Base-by-base conservation (phyloP, 208 protist species). In the Crithidia brevicula region DNA sequence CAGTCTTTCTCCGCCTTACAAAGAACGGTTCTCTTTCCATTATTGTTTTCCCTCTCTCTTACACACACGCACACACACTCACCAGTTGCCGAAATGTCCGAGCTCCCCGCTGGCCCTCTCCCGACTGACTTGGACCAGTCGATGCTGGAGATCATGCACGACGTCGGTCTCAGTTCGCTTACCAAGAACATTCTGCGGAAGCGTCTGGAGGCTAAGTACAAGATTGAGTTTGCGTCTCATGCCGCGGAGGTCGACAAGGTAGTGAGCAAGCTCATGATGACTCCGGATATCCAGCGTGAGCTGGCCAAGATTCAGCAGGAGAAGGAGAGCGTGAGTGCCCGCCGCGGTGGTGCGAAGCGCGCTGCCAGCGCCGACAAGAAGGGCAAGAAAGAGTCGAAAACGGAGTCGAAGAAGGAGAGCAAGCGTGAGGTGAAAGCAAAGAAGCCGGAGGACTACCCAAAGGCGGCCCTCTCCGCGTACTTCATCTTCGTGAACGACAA, bases 371-470 rank as follows among this genome's bases (percentile, higher is more conserved):
- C 63, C 50, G 36, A 63, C 46, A 78, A 65, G 53, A 79, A 73
- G 20, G 18, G 58, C 7, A 73, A 63, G 50, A 78, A 65, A 49
- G 75, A 70, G 45, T 43, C 60, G 20, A 56, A 73, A 31, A 40
- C 56, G 18, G 64, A 79, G 52, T 6, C 18, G 30, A 68, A 83
- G 53, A 85, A 85, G 77, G 68, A 71, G 51, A 49, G 9, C 6
- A 89, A 87, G 74, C 63, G 67, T 28, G 82, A 75, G 45, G 87
- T 85, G 63, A 79, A 85, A 47, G 75, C 59, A 46, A 88, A 88
- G 72, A 96, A 93, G 62, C 89, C 89, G 1, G 86, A 91, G 11
- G 78, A 92, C 69, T 92, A 91, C 70, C 92, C 92, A 47, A 97
- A 96, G 81, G 76, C 72, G 6, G 80, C 89, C 25, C 63, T 94